phyloP scores from a whole-genome alignment of 306 rosid species.

The Malus orientalis region DNA sequence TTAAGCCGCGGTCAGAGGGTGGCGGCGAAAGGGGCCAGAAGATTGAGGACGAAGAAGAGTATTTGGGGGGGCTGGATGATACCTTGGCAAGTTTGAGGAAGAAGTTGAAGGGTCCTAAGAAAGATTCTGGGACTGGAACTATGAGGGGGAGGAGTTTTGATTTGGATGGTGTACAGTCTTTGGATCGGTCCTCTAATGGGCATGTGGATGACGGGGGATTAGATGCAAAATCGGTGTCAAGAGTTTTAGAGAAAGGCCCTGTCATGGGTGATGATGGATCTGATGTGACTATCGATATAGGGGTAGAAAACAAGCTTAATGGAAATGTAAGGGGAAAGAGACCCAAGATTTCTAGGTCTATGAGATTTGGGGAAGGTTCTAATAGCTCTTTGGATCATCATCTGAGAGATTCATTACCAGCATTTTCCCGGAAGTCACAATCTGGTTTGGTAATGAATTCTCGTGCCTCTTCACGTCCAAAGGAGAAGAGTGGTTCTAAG shows the following conservation, averaged over 20 bases:
- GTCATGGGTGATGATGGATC: conserved; percentile 16
- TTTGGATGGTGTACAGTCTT: conserved; percentile 29
- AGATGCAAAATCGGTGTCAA: conserved; percentile 15
- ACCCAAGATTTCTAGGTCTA: conserved; percentile 19
- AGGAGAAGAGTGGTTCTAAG: conserved; percentile 30
- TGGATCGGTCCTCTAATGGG: conserved; percentile 20
- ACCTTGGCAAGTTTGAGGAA: conserved; percentile 89
- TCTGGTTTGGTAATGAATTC: conserved; percentile 44
- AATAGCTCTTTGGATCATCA: conserved; percentile 26
- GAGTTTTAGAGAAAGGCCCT: conserved; percentile 7
- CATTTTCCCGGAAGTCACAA: conserved; percentile 40
- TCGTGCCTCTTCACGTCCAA: conserved; percentile 18
- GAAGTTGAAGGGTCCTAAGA: conserved; percentile 87
- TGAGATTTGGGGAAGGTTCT: conserved; percentile 32
- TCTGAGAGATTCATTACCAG: conserved; percentile 50
- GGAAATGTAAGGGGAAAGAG: conserved; percentile 25
- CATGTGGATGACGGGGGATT: conserved; percentile 18
- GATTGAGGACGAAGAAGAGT: conserved; percentile 35
- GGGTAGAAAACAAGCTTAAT: conserved; percentile 18
- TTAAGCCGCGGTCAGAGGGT: conserved; percentile 24
- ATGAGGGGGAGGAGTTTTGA: conserved; percentile 29
- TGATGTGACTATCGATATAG: conserved; percentile 15
- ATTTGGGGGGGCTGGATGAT: conserved; percentile 75
- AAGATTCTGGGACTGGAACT: conserved; percentile 49
- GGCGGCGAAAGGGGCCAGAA: conserved; percentile 33